phyloP scores from a whole-genome alignment of 179 eudicot genomes.

The Beta macrorhiza region DNA sequence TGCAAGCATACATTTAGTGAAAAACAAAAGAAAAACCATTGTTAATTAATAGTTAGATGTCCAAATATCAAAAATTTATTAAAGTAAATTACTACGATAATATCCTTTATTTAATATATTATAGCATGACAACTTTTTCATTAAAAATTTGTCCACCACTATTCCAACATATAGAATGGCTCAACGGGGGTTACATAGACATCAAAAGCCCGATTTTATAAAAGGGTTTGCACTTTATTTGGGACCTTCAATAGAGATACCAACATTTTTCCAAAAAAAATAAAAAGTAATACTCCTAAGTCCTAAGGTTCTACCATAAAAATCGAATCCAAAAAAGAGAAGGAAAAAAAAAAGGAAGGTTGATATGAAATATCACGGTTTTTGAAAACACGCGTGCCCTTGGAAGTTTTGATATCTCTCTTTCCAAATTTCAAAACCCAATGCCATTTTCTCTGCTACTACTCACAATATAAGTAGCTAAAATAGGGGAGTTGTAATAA shows the following conservation, averaged over 20 bases:
- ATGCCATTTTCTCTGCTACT: slow-evolving; percentile 8
- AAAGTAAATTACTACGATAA: too few species aligned
- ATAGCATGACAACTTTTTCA: too few species aligned
- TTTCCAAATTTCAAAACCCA: slow-evolving; percentile 21
- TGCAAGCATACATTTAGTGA: too few species aligned
- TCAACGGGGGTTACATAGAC: not conserved
- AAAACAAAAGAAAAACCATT: too few species aligned
- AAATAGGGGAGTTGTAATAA: not conserved
- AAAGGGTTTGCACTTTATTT: slow-evolving; percentile 10
- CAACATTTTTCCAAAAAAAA: too few species aligned
- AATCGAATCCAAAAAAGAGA: not conserved
- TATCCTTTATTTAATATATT: too few species aligned
- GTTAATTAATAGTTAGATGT: too few species aligned
- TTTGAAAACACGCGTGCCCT: slow-evolving; percentile 33
- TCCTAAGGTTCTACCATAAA: too few species aligned
- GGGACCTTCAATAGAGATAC: not conserved
- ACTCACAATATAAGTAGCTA: not conserved
- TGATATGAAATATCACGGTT: not conserved
- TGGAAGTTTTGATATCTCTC: slow-evolving; percentile 18
- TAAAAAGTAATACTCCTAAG: too few species aligned
- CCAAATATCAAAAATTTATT: too few species aligned
- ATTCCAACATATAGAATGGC: slow-evolving; percentile 25
- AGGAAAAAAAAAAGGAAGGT: not conserved
- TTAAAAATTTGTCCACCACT: slow-evolving; percentile 18
- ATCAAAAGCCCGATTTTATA: not conserved